Percentiles rank a stretch among this genome's conserved stretches.
phyloP scores from a whole-genome alignment of 2,329 filamentous ascomycete species.

The Diaporthe helianthi region DNA sequence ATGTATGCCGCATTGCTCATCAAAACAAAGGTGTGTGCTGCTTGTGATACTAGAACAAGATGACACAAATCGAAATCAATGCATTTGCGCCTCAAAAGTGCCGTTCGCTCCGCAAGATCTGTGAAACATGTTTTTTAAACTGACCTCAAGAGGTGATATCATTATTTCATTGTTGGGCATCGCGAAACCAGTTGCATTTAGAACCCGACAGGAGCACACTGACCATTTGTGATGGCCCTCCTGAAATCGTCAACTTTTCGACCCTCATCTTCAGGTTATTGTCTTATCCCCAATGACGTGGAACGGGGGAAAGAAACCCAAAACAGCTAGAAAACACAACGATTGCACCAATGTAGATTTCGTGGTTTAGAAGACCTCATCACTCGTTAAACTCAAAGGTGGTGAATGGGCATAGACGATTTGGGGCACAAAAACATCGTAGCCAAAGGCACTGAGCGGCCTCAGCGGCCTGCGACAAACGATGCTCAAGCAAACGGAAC shows the following conservation, averaged over 20 bases:
- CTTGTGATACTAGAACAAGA: constrained; percentile 9
- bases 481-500: background rate
- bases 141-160: too few species aligned
- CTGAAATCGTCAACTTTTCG: background rate
- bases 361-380: too few species aligned
- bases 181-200: background rate
- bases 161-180: background rate
- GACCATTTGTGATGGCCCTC: background rate
- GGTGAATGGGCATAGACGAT: background rate
- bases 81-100: background rate
- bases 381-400: too few species aligned
- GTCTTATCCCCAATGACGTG: background rate
- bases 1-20: background rate
- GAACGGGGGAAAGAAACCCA: background rate
- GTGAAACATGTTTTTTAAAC: background rate
- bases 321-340: background rate
- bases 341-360: too few species aligned
- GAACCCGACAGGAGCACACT: background rate
- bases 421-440: background rate
- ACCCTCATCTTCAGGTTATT: background rate
- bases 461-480: background rate
- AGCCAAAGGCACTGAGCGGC: background rate
- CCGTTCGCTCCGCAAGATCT: background rate
- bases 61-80: background rate
- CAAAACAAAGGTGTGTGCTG: background rate